phyloP scores from a whole-genome alignment of 2,329 filamentous ascomycete species.

The Aureobasidium mangrovei region DNA sequence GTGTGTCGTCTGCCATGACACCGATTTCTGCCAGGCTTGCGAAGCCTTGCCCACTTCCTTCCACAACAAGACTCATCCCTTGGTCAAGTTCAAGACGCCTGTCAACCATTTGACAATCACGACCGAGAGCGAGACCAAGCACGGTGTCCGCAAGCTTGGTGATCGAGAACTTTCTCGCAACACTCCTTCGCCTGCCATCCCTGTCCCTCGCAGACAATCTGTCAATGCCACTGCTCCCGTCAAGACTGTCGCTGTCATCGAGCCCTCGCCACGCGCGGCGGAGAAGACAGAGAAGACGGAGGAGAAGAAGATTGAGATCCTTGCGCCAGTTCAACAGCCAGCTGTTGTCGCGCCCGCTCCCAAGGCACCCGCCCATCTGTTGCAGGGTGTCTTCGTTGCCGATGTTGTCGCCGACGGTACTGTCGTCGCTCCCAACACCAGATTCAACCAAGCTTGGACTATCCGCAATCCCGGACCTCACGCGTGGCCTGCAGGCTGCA shows the following conservation, averaged over 20 bases:
- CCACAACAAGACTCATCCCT: conserved; percentile 91
- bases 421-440: conserved; percentile 56
- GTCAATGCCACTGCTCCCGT: conserved; percentile 37
- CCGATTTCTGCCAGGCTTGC: conserved; percentile 89
- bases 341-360: not conserved
- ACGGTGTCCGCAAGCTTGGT: conserved; percentile 65
- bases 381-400: conserved; percentile 61
- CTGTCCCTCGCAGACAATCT: not conserved
- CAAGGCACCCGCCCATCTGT: conserved; percentile 27
- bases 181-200: conserved; percentile 15
- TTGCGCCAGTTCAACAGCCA: not conserved
- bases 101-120: conserved; percentile 81
- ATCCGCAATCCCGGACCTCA: conserved; percentile 73
- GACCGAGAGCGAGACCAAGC: conserved; percentile 68
- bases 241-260: conserved; percentile 64
- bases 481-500: conserved; percentile 81
- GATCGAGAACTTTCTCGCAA: conserved; percentile 41
- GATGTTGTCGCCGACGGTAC: conserved; percentile 77
- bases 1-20: conserved; percentile 90
- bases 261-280: conserved; percentile 37
- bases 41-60: conserved; percentile 76
- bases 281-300: conserved; percentile 2
- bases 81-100: conserved; percentile 94
- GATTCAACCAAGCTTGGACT: conserved; percentile 87
- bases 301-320: not conserved